Base-by-base conservation (phyloP, 1,284 basidiomycete species). In the Moesziomyces sp. region DNA sequence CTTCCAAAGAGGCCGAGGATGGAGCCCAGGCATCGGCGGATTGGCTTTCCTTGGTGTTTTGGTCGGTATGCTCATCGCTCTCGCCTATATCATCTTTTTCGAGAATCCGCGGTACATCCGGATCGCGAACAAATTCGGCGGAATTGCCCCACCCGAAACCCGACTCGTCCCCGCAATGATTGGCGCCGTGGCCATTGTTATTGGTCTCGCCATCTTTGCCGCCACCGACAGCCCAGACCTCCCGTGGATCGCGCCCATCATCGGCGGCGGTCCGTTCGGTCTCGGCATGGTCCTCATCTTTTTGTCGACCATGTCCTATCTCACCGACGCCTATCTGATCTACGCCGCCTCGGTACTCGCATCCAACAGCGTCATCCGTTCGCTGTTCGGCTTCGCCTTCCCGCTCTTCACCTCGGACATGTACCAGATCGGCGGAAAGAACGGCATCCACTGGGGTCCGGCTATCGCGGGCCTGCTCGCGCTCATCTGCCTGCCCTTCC, bases 391-490 rank as follows among this genome's bases (percentile, higher is more conserved):
- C 6, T 89, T 89, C 0, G 86, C 83, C 1, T 84, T 86, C 83
- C 86, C 87, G 0, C 78, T 87, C 3, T 88, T 88, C 69, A 86
- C 87, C 0, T 35, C 65, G 1, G 85, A 87, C 64, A 87, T 88
- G 87, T 88, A 86, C 79, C 61, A 84, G 10, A 65, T 73, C 43
- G 74, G 60, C 28, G 70, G 65, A 24, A 85, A 78, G 19, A 83
- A 93, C 11, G 91, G 91, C 2, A 89, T 91, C 0, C 90, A 91
- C 0, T 92, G 92, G 9, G 91, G 91, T 1, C 91, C 90, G 0
- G 90, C 90, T 18, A 86, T 93, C 19, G 84, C 92, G 10, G 92
- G 90, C 0, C 89, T 91, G 6, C 82, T 93, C 26, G 87, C 89
- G 51, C 87, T 89, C 11, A 67, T 90, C 21, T 88, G 91, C 87